phyloP scores from a whole-genome alignment of 371 early-diverging fungal species.

The Mortierella sp. region DNA sequence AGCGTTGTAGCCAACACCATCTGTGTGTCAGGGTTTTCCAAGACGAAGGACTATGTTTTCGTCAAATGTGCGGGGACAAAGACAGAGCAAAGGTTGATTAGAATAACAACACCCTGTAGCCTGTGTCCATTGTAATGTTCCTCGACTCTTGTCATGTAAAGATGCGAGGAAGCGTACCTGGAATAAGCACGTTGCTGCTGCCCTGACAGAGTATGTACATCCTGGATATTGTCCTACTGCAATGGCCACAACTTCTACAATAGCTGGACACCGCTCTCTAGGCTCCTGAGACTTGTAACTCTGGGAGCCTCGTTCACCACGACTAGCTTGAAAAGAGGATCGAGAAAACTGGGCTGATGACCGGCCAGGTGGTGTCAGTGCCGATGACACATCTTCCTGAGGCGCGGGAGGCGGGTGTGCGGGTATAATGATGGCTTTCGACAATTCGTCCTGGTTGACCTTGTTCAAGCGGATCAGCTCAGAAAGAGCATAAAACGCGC shows the following conservation, averaged over 20 bases:
- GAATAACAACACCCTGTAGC: no score
- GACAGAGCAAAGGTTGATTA: no score
- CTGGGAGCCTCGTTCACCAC: constrained; percentile 29
- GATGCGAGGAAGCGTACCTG: constrained; percentile 59
- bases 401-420: constrained; percentile 29
- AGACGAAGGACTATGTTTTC: constrained; percentile 69
- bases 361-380: constrained; percentile 24
- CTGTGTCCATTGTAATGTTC: no score
- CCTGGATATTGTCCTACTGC: constrained; percentile 59
- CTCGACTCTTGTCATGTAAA: no score
- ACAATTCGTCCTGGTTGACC: constrained; percentile 79
- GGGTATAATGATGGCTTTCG: constrained; percentile 61
- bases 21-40: constrained; percentile 87
- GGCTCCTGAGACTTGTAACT: constrained; percentile 15
- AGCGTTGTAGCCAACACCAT: constrained; percentile 87
- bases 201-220: constrained; percentile 72
- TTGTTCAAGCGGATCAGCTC: constrained; percentile 82
- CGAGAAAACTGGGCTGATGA: constrained; percentile 39
- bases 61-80: no score
- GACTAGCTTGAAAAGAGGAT: constrained; percentile 50
- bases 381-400: constrained; percentile 7
- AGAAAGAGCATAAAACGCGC: constrained; percentile 84
- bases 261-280: constrained; percentile 61
- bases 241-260: constrained; percentile 71
- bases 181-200: constrained; percentile 80